These are phyloP conservation scores for Oryza officinalis DNA, from an alignment of 176 grass and related monocot genomes.

Conservation along the genomic window DNA sequence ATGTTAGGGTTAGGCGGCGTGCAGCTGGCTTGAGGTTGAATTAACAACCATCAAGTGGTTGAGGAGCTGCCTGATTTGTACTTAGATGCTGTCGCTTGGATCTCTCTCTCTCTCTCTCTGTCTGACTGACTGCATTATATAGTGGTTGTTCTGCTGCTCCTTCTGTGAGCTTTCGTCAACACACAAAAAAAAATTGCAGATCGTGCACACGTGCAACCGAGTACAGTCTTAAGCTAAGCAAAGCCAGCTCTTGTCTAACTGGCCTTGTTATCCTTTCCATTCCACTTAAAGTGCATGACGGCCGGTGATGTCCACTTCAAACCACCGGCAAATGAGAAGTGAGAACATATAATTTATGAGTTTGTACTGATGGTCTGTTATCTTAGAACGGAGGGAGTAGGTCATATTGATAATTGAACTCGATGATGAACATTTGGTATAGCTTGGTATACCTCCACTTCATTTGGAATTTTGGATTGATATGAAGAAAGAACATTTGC, in stretches of 20 bases:
- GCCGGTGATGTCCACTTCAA: neutral
- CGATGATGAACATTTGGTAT: no score
- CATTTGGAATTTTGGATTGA: neutral
- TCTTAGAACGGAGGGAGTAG: no score
- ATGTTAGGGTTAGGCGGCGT: neutral
- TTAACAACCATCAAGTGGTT: neutral
- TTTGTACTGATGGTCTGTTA: neutral
- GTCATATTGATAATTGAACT: neutral
- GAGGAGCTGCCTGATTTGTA: neutral
- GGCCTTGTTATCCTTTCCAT: neutral
- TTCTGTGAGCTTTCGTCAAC: slow-evolving; percentile 16
- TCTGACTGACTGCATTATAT: neutral
- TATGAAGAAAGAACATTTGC: neutral
- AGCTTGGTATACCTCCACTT: no score
- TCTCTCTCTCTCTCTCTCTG: neutral
- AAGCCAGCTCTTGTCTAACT: slow-evolving; percentile 22
- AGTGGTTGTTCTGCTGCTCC: neutral
- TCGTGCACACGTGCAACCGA: slow-evolving; percentile 36
- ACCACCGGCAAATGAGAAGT: neutral
- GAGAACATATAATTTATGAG: neutral
- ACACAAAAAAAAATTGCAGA: neutral
- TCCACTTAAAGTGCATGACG: neutral
- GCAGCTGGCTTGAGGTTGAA: neutral
- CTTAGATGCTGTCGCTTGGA: slow-evolving; percentile 1
- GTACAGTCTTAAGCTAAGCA: neutral